These are phyloP conservation scores for Barnettozyma pratensis DNA, from an alignment of 805 yeast species.

Conservation along the genomic window DNA sequence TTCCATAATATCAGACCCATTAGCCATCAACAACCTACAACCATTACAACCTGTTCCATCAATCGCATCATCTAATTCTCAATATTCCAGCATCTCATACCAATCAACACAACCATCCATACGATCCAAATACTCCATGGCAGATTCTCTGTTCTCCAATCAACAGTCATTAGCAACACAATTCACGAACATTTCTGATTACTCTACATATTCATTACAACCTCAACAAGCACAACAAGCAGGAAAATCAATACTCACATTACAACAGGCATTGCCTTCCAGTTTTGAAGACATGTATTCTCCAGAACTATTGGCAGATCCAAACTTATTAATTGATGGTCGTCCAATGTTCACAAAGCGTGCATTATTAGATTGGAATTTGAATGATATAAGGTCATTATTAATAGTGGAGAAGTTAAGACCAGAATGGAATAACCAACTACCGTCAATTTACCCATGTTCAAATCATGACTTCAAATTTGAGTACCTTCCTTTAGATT, in stretches of 20 bases:
- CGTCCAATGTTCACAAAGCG: conserved; percentile 61
- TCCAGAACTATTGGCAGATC: conserved; percentile 45
- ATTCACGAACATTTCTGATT: conserved; percentile 12
- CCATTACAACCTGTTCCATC: conserved; percentile 24
- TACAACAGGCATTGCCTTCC: conserved; percentile 49
- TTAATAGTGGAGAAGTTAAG: conserved; percentile 41
- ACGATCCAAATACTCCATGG: conserved; percentile 5
- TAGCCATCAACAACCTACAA: conserved; percentile 11
- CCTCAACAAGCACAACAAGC: conserved; percentile 6
- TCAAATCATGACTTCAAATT: conserved; percentile 37
- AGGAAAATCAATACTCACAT: conserved; percentile 20
- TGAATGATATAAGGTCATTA: conserved; percentile 63
- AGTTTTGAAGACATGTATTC: conserved; percentile 52
- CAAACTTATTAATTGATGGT: conserved; percentile 44
- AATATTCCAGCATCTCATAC: conserved; percentile 5
- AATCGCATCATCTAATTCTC: conserved; percentile 14
- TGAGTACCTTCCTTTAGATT: conserved; percentile 45
- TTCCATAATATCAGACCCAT: conserved; percentile 1
- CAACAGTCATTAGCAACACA: conserved; percentile 18
- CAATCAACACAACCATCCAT: conserved; percentile 8
- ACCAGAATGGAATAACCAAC: conserved; percentile 50
- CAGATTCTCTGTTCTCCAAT: conserved; percentile 18
- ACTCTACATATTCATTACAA: conserved; percentile 6
- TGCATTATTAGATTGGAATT: conserved; percentile 62
- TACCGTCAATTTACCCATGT: conserved; percentile 37